A percentile compares a stretch with the other conserved stretches of the same genome.
These are phyloP conservation scores for Yamadazyma sp. DNA, from an alignment of 1,139 yeast genomes.

Conservation along the genomic window DNA sequence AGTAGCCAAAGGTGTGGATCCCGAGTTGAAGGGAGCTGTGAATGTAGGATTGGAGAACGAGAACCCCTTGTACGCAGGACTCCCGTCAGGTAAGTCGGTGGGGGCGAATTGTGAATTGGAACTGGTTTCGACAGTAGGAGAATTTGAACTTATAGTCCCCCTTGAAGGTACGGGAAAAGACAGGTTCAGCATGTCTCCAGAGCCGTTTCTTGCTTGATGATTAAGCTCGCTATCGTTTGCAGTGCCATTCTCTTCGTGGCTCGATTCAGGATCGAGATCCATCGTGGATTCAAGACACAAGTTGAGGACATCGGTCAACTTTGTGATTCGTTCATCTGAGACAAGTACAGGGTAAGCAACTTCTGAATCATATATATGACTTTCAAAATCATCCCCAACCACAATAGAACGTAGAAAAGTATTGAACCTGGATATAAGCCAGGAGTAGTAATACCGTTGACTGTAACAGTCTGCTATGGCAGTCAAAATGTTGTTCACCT, in stretches of 20 bases:
- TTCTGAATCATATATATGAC: constrained; percentile 2
- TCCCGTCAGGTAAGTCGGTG: no score
- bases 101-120: no score
- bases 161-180: no score
- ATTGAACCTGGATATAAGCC: constrained; percentile 15
- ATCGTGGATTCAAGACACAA: constrained; percentile 10
- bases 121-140: no score
- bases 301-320: constrained; percentile 8
- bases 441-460: constrained; percentile 16
- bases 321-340: constrained; percentile 6
- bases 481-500: constrained; percentile 10
- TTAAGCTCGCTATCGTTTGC: no score
- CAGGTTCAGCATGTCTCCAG: no score
- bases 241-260: no score
- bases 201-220: background rate
- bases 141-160: no score
- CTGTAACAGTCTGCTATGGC: constrained; percentile 14
- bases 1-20: no score
- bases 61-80: background rate
- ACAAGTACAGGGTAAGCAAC: constrained; percentile 13
- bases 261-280: no score
- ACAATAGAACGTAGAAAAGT: constrained; percentile 6
- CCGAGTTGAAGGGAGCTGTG: no score
- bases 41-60: no score
- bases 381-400: constrained; percentile 10